A percentile compares a stretch with the other conserved stretches of the same genome.
phyloP scores from a whole-genome alignment of 176 grass and related monocot species.

The Musa itinerans region DNA sequence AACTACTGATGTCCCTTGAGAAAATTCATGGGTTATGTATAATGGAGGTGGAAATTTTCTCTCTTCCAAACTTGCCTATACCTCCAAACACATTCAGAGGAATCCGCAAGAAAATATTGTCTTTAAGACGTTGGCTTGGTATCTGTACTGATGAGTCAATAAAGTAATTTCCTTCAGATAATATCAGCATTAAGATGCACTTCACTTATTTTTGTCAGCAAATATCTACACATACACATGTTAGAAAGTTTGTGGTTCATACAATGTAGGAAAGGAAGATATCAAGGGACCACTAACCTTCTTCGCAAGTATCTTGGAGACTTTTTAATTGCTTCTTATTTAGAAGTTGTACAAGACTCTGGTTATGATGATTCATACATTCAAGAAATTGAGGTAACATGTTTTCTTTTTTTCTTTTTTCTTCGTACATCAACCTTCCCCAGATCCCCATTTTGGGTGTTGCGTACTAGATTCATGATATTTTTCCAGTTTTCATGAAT shows the following conservation, averaged over 20 bases:
- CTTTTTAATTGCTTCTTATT: constrained; percentile 80
- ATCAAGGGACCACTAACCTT: constrained; percentile 54
- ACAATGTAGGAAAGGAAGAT: constrained; percentile 67
- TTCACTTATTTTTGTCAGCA: constrained; percentile 6
- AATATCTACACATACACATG: neutral
- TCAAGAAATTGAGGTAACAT: constrained; percentile 64
- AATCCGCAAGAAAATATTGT: constrained; percentile 74
- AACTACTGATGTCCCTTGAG: constrained; percentile 55
- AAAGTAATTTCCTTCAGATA: constrained; percentile 46
- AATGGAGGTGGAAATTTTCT: constrained; percentile 39
- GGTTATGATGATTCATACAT: constrained; percentile 67
- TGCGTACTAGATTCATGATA: no score
- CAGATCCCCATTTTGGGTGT: no score
- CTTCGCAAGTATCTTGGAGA: constrained; percentile 88
- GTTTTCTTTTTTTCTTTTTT: neutral
- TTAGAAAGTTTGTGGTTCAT: constrained; percentile 21
- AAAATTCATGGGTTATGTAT: constrained; percentile 36
- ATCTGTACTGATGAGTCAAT: constrained; percentile 75
- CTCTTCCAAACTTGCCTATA: constrained; percentile 62
- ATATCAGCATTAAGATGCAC: neutral
- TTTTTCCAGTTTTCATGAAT: no score
- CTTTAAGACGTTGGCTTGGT: constrained; percentile 61
- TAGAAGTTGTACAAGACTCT: constrained; percentile 59
- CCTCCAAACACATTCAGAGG: constrained; percentile 69
- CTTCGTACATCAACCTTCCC: neutral